Percentiles rank a stretch among this genome's conserved stretches.
Conservation (phyloP, 2,329 filamentous ascomycete species). For the Fusarium sp. region DNA sequence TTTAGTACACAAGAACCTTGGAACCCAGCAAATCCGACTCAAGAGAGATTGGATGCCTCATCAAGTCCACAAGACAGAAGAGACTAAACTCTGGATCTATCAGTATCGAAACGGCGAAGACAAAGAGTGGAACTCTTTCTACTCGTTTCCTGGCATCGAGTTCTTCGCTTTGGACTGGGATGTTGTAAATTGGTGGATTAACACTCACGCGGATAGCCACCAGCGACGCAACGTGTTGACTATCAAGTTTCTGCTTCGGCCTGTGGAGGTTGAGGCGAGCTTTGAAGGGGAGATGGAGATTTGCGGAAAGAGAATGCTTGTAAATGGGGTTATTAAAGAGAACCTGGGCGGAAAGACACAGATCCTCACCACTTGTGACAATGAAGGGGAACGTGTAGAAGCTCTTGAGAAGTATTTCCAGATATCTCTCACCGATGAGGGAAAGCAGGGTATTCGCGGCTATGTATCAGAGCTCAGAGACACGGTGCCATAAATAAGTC, state of each 20-base stretch:
- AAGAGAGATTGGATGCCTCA: conserved; percentile 56
- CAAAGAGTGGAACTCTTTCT: conserved; percentile 66
- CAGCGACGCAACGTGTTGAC: conserved; percentile 63
- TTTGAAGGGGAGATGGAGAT: conserved; percentile 37
- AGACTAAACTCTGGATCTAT: conserved; percentile 68
- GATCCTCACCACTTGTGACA: conserved; percentile 44
- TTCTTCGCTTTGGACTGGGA: conserved; percentile 62
- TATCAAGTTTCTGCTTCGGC: conserved; percentile 59
- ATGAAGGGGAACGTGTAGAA: conserved; percentile 56
- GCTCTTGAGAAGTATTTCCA: conserved; percentile 59
- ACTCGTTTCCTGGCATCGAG: conserved; percentile 72
- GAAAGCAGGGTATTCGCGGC: conserved; percentile 13
- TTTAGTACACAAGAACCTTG: conserved; percentile 56
- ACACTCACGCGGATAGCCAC: conserved; percentile 55
- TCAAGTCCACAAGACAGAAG: conserved; percentile 45
- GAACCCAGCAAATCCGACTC: conserved; percentile 64
- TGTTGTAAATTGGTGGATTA: conserved; percentile 66
- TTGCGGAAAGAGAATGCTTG: conserved; percentile 38
- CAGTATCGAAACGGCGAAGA: conserved; percentile 61
- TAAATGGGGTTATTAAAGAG: conserved; percentile 34
- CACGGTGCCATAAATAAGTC: too few relatives aligned
- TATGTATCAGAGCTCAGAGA: conserved; percentile 9
- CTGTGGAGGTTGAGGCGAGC: conserved; percentile 46
- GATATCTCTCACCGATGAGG: conserved; percentile 51
- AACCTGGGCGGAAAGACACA: conserved; percentile 24